Conservation (phyloP, 768 basidiomycete genomes). For the Pleurotus giganteus region DNA sequence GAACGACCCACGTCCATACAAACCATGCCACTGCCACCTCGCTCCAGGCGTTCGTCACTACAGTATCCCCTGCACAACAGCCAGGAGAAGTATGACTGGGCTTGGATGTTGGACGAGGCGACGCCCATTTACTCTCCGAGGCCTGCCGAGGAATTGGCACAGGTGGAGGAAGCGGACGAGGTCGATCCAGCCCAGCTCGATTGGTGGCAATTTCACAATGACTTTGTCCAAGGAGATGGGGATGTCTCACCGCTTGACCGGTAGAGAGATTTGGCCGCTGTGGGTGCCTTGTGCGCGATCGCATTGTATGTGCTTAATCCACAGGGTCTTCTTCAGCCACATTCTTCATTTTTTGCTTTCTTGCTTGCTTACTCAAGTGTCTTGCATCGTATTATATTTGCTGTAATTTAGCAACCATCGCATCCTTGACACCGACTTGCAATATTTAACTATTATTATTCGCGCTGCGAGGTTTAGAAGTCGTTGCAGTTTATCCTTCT, state of each 20-base stretch:
- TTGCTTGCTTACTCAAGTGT: too few relatives aligned
- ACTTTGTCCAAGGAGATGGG: constrained; percentile 34
- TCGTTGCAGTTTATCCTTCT: background rate
- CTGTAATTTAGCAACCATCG: background rate
- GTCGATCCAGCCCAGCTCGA: constrained; percentile 43
- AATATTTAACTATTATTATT: background rate
- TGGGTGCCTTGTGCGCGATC: too few relatives aligned
- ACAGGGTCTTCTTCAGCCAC: background rate
- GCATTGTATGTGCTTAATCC: background rate
- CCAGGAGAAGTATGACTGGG: constrained; percentile 29
- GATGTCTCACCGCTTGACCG: constrained; percentile 3
- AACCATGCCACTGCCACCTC: constrained; percentile 25
- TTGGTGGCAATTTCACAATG: constrained; percentile 58
- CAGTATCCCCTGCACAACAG: constrained; percentile 22
- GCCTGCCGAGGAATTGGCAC: constrained; percentile 16
- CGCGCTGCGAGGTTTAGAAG: background rate
- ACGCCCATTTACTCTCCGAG: constrained; percentile 17
- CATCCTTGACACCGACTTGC: background rate
- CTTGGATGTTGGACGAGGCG: constrained; percentile 40
- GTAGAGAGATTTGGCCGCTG: too few relatives aligned
- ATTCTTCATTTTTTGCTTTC: background rate
- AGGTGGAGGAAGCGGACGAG: constrained; percentile 20
- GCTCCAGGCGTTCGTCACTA: constrained; percentile 29
- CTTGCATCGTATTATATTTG: background rate
- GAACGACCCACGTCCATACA: constrained; percentile 24